phyloP scores from a whole-genome alignment of 169 alveolate species.

The Plasmodium blacklocki region DNA sequence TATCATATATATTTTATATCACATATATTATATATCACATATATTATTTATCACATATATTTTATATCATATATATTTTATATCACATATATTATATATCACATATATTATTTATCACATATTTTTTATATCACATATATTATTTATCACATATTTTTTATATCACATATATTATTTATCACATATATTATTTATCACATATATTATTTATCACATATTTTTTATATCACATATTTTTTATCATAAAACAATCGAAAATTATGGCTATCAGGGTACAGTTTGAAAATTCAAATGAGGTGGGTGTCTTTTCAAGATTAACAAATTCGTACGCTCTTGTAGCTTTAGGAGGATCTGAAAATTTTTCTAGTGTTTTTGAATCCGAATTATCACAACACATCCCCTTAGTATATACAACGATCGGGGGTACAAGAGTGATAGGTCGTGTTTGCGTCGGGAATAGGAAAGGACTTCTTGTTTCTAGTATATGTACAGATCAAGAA shows the following conservation, averaged over 20 bases:
- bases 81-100: too few species aligned
- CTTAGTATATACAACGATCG: conserved; percentile 96
- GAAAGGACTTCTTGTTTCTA: conserved; percentile 97
- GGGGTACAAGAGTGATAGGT: conserved; percentile 98
- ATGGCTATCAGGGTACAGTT: conserved; percentile 89
- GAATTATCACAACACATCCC: conserved; percentile 96
- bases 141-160: not conserved
- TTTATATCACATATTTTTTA: not conserved
- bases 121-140: too few species aligned
- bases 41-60: too few species aligned
- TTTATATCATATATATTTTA: not conserved
- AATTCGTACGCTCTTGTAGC: conserved; percentile 96
- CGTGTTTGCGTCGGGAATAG: conserved; percentile 97
- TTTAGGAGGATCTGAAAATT: conserved; percentile 96
- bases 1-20: too few species aligned
- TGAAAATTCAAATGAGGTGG: conserved; percentile 98
- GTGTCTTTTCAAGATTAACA: conserved; percentile 97
- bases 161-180: too few species aligned
- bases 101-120: too few species aligned
- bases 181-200: too few species aligned
- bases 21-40: too few species aligned
- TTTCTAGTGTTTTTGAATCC: conserved; percentile 96
- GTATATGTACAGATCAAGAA: conserved; percentile 98
- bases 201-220: too few species aligned
- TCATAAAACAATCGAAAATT: not conserved